These are phyloP conservation scores for Diaporthe vexans DNA, from an alignment of 2,329 filamentous ascomycete genomes.

Conservation along the genomic window DNA sequence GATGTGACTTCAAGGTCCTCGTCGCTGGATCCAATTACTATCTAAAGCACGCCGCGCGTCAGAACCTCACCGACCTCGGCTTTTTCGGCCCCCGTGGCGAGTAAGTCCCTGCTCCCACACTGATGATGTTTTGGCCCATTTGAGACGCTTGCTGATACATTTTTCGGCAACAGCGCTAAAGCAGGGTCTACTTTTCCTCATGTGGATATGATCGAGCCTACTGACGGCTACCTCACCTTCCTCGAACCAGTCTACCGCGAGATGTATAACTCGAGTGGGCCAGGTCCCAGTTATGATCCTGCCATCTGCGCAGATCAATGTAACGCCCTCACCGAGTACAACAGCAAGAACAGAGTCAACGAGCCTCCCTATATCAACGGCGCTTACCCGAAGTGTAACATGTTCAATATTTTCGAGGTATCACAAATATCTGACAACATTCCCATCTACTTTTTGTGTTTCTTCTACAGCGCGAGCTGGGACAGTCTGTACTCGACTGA, in stretches of 20 bases:
- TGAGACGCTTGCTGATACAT: no score
- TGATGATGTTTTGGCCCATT: no score
- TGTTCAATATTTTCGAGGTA: slow-evolving; percentile 38
- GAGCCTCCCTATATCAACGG: slow-evolving; percentile 34
- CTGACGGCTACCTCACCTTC: slow-evolving; percentile 27
- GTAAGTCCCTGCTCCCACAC: neutral
- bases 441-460: slow-evolving; percentile 31
- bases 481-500: slow-evolving; percentile 35
- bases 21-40: slow-evolving; percentile 39
- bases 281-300: slow-evolving; percentile 26
- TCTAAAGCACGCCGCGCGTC: slow-evolving; percentile 18
- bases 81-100: slow-evolving; percentile 35
- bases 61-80: slow-evolving; percentile 24
- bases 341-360: neutral
- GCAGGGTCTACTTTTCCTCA: neutral
- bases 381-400: slow-evolving; percentile 37
- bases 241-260: slow-evolving; percentile 14
- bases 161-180: neutral
- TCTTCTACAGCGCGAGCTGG: slow-evolving; percentile 30
- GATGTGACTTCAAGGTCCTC: slow-evolving; percentile 34
- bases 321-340: slow-evolving; percentile 24
- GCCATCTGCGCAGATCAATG: slow-evolving; percentile 29
- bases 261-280: neutral
- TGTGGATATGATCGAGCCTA: slow-evolving; percentile 19
- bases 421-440: neutral